Evolutionary conservation across 768 basidiomycete genomes (phyloP).

Genomic region (Trametopsis cervina): DNA sequence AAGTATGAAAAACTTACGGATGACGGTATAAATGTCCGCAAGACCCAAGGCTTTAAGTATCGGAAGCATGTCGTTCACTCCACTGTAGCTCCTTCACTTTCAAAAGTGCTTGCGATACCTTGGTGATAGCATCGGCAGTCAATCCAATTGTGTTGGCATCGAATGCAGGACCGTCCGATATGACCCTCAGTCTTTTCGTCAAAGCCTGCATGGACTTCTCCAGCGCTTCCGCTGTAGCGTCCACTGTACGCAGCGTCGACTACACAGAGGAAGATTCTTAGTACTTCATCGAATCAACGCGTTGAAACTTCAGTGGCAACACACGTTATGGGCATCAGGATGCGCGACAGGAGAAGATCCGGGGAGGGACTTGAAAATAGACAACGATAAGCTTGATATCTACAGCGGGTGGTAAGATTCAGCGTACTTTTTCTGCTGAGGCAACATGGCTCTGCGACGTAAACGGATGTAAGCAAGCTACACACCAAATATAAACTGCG

Average conservation of each 20-base stretch:
- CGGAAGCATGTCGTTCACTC: conserved; percentile 31
- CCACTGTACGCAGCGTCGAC: conserved; percentile 19
- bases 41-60: neutral
- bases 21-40: neutral
- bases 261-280: too few species aligned
- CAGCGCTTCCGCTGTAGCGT: conserved; percentile 39
- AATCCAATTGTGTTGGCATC: conserved; percentile 46
- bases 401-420: too few species aligned
- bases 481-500: too few species aligned
- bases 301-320: too few species aligned
- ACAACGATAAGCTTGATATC: too few species aligned
- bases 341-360: too few species aligned
- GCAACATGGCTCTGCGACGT: too few species aligned
- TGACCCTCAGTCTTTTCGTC: conserved; percentile 40
- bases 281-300: too few species aligned
- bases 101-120: conserved; percentile 54
- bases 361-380: too few species aligned
- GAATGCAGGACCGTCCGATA: conserved; percentile 31
- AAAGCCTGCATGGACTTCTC: conserved; percentile 46
- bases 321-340: too few species aligned
- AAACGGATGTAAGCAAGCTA: too few species aligned
- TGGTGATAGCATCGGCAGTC: conserved; percentile 64
- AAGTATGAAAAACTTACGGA: neutral
- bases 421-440: too few species aligned
- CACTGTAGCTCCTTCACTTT: conserved; percentile 53